Conservation (phyloP, 1,284 basidiomycete species). For the Microbotryum intermedium region DNA sequence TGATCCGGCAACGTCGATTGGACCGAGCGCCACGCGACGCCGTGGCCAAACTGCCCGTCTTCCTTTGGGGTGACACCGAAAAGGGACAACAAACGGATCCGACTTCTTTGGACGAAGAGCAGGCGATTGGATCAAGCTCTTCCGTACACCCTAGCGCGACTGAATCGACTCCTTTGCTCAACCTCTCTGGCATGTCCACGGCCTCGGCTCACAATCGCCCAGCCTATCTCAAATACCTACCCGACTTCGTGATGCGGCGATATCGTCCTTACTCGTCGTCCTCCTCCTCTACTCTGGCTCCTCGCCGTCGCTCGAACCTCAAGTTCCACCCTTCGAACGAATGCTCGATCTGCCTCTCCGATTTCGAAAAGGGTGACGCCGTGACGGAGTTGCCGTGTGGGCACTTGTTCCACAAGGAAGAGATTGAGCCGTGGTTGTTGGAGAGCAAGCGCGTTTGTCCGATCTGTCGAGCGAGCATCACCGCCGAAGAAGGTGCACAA, state of each 20-base stretch:
- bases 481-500: too few relatives aligned
- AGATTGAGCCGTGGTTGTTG: conserved; percentile 82
- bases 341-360: conserved; percentile 81
- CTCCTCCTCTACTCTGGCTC: neutral
- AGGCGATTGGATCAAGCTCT: conserved; percentile 6
- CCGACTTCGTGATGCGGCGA: neutral
- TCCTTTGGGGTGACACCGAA: conserved; percentile 64
- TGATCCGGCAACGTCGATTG: conserved; percentile 61
- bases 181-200: neutral
- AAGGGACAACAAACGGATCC: conserved; percentile 52
- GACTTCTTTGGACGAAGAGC: conserved; percentile 33
- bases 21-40: conserved; percentile 71
- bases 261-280: neutral
- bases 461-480: too few relatives aligned
- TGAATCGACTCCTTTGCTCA: conserved; percentile 16
- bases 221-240: conserved; percentile 2
- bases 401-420: conserved; percentile 75
- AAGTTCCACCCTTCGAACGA: conserved; percentile 42
- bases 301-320: neutral
- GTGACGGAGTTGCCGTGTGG: conserved; percentile 83
- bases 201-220: neutral
- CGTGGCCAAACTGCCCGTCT: conserved; percentile 64
- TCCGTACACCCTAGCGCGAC: neutral
- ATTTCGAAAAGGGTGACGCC: conserved; percentile 72
- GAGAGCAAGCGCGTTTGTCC: conserved; percentile 58